Evolutionary conservation across 169 alveolate species (phyloP), one percentile per base, ranked within the genome.

Genomic region (Cystoisospora suis): DNA sequence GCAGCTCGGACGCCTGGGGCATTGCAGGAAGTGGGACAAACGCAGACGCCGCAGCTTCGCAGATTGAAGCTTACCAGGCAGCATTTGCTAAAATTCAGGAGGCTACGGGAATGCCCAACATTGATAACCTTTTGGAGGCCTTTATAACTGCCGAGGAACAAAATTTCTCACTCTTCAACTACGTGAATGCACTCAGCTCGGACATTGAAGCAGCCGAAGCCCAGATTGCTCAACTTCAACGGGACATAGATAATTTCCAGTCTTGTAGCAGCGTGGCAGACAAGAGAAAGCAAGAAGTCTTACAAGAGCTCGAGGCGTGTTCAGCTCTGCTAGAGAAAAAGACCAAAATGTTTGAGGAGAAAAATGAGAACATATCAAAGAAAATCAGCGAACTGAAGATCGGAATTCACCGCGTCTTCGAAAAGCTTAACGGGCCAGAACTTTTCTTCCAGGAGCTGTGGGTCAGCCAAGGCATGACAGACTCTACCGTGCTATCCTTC

Each of bases 31-130:
- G 56, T 42, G 83, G 83, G 32, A 29, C 1, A 34, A 53, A 23
- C 65, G 23, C 58, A 36, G 83, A 72, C 27, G 56, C 9, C 12
- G 32, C 69, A 45, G 46, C 90, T n/a, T n/a, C 79, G 29, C 65
- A 86, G 17, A 69, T 86, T n/a, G 58, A 15, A 29, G 92, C 91
- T 69, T 95, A 94, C 88, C 96, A 95, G 89, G 97, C 94, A 81
- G 95, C 96, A 32, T 96, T 97, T 86, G 98, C 97, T n/a, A 96
- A 96, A 93, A 96, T 97, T 47, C 95, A 95, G 86, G 98, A 96
- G 44, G 98, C 98, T 4, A 97, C 99, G 36, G 97, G 97, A 49
- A 95, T 96, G 12, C 92, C 94, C 44, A 97, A 94, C 69, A 93
- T 96, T 70, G 97, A 96, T 69, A 94, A 95, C 29, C 94, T 97